Base-by-base conservation (phyloP, 768 basidiomycete species). In the Tubosaeta brunneosetosa region DNA sequence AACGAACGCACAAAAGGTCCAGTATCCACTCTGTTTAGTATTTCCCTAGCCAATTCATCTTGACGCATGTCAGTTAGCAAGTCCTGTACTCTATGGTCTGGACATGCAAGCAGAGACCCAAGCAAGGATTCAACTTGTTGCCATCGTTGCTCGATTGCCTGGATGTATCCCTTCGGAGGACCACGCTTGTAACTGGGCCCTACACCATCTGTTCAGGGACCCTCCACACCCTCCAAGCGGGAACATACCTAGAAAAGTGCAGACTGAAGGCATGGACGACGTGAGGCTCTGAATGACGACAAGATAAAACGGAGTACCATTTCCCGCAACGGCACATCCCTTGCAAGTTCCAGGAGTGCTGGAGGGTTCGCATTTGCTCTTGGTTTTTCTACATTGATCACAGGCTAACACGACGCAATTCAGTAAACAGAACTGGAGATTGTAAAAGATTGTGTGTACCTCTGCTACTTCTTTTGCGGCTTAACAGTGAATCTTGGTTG, bases 101-200 rank as follows among this genome's bases (percentile, higher is more conserved):
- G 76, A 52, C 86, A 88, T 59, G 86, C 81, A 46, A 94, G 75
- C 47, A 94, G 76, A 12, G 86, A 84, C 33, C 90, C 92, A 6
- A 94, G 76, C n/a, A 94, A 72, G 12, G 91, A 88, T 69, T 94
- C 93, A 60, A 94, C 88, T 65, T 93, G 88, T 61, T 94, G 92
- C 83, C 92, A 88, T 61, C 91, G 72, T 53, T 89, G 87, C 71
- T 94, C 92, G 47, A 94, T 92, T 36, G 91, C 91, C 66, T 93
- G 88, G 46, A 94, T 93, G 66, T 94, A 94, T 17, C 92, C 92
- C 63, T 91, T 91, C 6, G 89, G 88, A 10, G 88, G 88, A 10
- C 91, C 91, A 9, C 91, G 84, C 64, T 87, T 88, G 66, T 85
- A 86, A 62, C 85, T 88, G 0, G 86, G 86, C 42, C 85, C 88